Conservation (phyloP, 495 filamentous ascomycete species). For the Podospora bellae-mahoneyi region DNA sequence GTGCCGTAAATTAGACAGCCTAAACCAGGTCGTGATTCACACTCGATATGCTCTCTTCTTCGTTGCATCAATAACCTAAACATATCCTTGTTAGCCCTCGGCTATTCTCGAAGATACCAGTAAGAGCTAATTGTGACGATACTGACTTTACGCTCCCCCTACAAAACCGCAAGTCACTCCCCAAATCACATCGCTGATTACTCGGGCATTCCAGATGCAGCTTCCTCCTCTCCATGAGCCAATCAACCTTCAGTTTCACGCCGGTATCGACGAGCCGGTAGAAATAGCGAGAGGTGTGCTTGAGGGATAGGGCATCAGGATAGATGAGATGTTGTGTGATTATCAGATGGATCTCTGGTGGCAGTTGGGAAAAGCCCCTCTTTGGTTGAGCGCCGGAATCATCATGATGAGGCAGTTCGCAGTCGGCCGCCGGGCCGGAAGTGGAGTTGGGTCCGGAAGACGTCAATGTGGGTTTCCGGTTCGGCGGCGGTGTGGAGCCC, state of each 20-base stretch:
- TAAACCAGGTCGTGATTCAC: conserved; percentile 49
- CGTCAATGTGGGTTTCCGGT: not conserved
- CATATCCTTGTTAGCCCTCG: not conserved
- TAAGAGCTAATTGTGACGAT: not conserved
- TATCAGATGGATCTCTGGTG: conserved; percentile 60
- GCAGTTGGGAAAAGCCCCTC: conserved; percentile 37
- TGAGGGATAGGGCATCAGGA: conserved; percentile 58
- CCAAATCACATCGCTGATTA: conserved; percentile 47
- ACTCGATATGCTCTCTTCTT: conserved; percentile 51
- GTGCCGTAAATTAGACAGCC: conserved; percentile 54
- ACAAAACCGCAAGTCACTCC: conserved; percentile 52
- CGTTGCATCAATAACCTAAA: conserved; percentile 51
- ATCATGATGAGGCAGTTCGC: not conserved
- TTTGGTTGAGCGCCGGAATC: not conserved
- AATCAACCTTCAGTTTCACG: conserved; percentile 61
- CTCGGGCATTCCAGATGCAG: conserved; percentile 52
- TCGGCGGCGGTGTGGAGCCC: not conserved
- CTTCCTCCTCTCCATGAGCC: conserved; percentile 58
- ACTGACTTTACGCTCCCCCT: conserved; percentile 50
- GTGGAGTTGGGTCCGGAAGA: not conserved
- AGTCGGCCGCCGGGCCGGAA: not conserved
- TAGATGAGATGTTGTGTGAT: conserved; percentile 53
- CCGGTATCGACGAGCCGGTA: conserved; percentile 63
- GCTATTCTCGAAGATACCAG: not conserved
- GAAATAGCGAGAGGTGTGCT: conserved; percentile 62